Percentiles rank a stretch among this genome's conserved stretches.
phyloP scores from a whole-genome alignment of 352 stramenopile genomes.

The Pythium oligandrum region DNA sequence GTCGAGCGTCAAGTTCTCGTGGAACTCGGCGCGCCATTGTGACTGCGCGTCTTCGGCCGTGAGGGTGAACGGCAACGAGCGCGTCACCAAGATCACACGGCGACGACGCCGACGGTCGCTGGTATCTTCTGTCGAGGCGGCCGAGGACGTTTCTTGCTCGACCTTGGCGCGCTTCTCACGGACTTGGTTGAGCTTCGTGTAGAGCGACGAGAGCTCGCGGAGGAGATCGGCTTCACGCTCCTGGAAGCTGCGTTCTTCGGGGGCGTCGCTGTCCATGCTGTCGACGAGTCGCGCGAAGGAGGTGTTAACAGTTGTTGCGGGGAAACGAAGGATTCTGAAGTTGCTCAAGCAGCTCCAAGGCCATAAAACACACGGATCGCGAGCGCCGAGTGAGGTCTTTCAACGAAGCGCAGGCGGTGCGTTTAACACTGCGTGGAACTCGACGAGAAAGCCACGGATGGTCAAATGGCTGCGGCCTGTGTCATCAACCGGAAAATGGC shows the following conservation, averaged over 20 bases:
- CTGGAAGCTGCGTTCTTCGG: conserved; percentile 39
- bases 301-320: not conserved
- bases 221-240: conserved; percentile 67
- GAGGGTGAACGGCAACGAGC: conserved; percentile 70
- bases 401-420: no score
- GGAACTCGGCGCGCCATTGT: conserved; percentile 79
- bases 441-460: no score
- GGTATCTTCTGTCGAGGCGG: conserved; percentile 15
- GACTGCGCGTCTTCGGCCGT: conserved; percentile 76
- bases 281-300: not conserved
- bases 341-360: no score
- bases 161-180: conserved; percentile 71
- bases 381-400: no score
- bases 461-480: no score
- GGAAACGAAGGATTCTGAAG: no score
- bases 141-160: conserved; percentile 42
- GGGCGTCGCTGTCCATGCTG: conserved; percentile 19
- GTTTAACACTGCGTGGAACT: no score
- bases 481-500: no score
- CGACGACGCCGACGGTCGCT: conserved; percentile 30
- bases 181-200: conserved; percentile 81
- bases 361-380: no score
- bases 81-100: conserved; percentile 72
- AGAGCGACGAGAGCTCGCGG: conserved; percentile 63
- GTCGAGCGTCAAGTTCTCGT: conserved; percentile 63